phyloP scores from a whole-genome alignment of 2,329 filamentous ascomycete species.

The Calonectria pseudoturangicola region DNA sequence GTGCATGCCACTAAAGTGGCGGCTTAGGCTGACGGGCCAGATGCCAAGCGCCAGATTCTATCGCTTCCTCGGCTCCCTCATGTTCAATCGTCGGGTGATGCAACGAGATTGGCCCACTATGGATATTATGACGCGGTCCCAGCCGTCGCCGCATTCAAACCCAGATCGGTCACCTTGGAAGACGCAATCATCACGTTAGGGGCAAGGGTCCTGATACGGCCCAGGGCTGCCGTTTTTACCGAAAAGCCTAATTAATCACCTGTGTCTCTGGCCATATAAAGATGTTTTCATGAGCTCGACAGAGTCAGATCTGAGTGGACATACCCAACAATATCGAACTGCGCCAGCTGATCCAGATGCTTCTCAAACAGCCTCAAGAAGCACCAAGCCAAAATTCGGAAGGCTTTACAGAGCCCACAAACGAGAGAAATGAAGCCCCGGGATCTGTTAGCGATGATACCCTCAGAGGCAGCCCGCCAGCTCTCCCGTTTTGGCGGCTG shows the following conservation, averaged over 20 bases:
- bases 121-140: constrained; percentile 23
- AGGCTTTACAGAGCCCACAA: constrained; percentile 2
- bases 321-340: neutral
- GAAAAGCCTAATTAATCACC: constrained; percentile 30
- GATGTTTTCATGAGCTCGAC: neutral
- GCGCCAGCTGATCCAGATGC: constrained; percentile 7
- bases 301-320: neutral
- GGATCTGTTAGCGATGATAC: constrained; percentile 35
- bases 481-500: constrained; percentile 57
- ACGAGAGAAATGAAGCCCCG: neutral
- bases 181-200: constrained; percentile 35
- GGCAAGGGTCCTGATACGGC: constrained; percentile 18
- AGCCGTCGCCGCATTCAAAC: neutral
- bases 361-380: constrained; percentile 9
- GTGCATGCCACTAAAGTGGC: neutral
- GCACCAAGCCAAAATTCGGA: constrained; percentile 2
- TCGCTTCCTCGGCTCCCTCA: constrained; percentile 25
- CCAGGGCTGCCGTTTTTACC: constrained; percentile 30
- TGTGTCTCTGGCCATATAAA: constrained; percentile 28
- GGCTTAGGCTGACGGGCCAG: constrained; percentile 8
- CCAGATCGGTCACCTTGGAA: constrained; percentile 24
- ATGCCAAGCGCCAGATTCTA: constrained; percentile 12
- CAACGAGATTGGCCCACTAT: constrained; percentile 13
- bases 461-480: constrained; percentile 12
- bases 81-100: constrained; percentile 28